These are phyloP conservation scores for Hygrophorus pudorinus DNA, from an alignment of 768 basidiomycete genomes.

Conservation along the genomic window DNA sequence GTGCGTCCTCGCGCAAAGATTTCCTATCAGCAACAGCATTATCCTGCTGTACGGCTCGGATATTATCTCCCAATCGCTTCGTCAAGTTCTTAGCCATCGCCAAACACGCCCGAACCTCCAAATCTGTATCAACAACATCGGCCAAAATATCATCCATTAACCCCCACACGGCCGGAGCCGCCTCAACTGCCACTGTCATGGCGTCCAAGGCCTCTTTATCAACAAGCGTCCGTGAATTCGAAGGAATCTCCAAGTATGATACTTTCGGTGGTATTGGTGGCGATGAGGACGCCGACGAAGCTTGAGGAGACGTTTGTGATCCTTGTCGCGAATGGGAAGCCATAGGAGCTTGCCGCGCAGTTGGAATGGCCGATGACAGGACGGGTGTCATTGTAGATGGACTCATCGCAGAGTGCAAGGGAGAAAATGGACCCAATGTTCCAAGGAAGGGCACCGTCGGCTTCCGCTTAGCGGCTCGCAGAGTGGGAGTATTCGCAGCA, in stretches of 20 bases:
- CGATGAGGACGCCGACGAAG: slow-evolving; percentile 23
- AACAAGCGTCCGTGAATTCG: slow-evolving; percentile 51
- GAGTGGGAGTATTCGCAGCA: slow-evolving; percentile 26
- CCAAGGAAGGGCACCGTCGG: slow-evolving; percentile 27
- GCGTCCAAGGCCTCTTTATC: slow-evolving; percentile 74
- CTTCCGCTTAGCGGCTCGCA: slow-evolving; percentile 44
- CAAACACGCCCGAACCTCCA: slow-evolving; percentile 44
- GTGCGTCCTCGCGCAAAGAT: slow-evolving; percentile 66
- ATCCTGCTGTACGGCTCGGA: slow-evolving; percentile 48
- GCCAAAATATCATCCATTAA: slow-evolving; percentile 63
- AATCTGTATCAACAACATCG: slow-evolving; percentile 29
- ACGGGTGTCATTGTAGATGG: slow-evolving; percentile 30
- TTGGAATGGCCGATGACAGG: slow-evolving; percentile 15
- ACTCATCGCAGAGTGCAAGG: slow-evolving; percentile 26
- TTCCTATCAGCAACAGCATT: slow-evolving; percentile 46
- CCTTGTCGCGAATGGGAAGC: slow-evolving; percentile 26
- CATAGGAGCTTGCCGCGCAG: slow-evolving; percentile 10
- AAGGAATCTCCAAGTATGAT: slow-evolving; percentile 36
- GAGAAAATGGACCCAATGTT: slow-evolving; percentile 15
- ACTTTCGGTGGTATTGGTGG: slow-evolving; percentile 29
- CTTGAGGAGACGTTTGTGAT: slow-evolving; percentile 31
- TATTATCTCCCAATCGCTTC: slow-evolving; percentile 45
- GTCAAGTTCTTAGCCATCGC: slow-evolving; percentile 58
- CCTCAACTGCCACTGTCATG: slow-evolving; percentile 67
- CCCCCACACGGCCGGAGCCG: slow-evolving; percentile 76